Conservation (phyloP, 2,329 filamentous ascomycete species). For the Fusarium hostae region DNA sequence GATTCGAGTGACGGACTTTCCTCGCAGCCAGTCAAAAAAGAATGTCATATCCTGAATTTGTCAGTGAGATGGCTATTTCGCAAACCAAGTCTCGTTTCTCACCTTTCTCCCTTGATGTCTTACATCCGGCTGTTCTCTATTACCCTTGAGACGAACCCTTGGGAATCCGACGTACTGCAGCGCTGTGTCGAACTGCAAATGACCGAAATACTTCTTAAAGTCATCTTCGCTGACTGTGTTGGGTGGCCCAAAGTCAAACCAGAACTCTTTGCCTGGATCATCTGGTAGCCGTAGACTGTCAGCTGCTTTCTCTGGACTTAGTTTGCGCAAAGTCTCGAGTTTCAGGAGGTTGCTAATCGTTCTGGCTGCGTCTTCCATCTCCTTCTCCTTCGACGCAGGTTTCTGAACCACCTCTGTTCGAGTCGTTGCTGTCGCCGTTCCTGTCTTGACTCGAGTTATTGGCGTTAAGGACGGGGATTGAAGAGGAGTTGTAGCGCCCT, state of each 20-base stretch:
- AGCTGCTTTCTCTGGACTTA: neutral
- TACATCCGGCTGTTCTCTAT: neutral
- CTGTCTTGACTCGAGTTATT: neutral
- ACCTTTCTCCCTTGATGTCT: conserved; percentile 5
- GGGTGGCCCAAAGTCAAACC: neutral
- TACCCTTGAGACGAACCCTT: neutral
- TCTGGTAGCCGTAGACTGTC: neutral
- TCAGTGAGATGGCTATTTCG: neutral
- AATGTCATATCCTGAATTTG: neutral
- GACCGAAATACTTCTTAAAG: neutral
- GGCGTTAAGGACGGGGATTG: neutral
- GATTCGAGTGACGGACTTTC: neutral
- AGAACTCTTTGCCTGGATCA: neutral
- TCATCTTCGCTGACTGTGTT: neutral
- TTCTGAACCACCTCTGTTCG: fast-evolving
- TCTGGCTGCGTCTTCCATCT: neutral
- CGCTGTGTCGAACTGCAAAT: conserved; percentile 4
- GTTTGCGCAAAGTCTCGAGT: neutral
- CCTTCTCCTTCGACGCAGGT: neutral
- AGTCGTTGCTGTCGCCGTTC: neutral
- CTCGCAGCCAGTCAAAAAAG: conserved; percentile 12
- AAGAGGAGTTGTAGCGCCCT: fast-evolving
- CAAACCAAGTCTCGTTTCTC: neutral
- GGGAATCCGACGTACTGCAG: conserved; percentile 23
- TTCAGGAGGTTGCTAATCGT: neutral